Conservation (phyloP, 352 stramenopile genomes). For the Ochromonadaceae sp. region DNA sequence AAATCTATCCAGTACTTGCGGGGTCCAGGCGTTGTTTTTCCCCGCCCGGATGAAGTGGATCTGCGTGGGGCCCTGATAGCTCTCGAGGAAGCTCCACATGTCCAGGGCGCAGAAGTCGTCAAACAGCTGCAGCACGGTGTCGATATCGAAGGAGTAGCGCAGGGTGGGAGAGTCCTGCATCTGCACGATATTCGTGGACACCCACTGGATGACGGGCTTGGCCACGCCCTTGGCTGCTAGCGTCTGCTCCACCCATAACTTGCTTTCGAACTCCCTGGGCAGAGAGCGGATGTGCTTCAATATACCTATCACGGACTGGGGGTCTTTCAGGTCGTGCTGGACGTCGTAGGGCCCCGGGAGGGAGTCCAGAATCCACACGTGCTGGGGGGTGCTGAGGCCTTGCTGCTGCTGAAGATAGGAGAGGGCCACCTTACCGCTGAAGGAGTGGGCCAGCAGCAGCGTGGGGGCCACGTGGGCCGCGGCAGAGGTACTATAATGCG, state of each 20-base stretch:
- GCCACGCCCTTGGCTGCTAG: neutral
- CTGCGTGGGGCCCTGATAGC: neutral
- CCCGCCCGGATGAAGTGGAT: conserved; percentile 1
- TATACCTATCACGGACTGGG: neutral
- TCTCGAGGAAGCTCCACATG: neutral
- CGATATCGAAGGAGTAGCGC: neutral
- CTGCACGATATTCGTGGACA: neutral
- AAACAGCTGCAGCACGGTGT: neutral
- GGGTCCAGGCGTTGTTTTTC: neutral
- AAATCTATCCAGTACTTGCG: neutral
- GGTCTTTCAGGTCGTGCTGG: neutral
- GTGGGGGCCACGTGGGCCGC: no score
- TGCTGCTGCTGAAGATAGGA: neutral
- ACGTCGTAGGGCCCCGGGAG: neutral
- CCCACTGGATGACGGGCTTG: neutral
- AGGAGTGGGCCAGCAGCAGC: neutral
- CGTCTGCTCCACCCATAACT: neutral
- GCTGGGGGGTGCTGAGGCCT: neutral
- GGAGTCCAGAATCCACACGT: neutral
- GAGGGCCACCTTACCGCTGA: conserved; percentile 4
- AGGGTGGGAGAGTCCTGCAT: neutral
- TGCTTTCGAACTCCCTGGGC: neutral
- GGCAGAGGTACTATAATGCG: no score
- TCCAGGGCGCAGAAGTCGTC: neutral
- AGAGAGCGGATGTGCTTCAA: neutral